Base-by-base conservation (phyloP, 2,329 filamentous ascomycete species). In the Phaeosphaeriaceae sp. region DNA sequence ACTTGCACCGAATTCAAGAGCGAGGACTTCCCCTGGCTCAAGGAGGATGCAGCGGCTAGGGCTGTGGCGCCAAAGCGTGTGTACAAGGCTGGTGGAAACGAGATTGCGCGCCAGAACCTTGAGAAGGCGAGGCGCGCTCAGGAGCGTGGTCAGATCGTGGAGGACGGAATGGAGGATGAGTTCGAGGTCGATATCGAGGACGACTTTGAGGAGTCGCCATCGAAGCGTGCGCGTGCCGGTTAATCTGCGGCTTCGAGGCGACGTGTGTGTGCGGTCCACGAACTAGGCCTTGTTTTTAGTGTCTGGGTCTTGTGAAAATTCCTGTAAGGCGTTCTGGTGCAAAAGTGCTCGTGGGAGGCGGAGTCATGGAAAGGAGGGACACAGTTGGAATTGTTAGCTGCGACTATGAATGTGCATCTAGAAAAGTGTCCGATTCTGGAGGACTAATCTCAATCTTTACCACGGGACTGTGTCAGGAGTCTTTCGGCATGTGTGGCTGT, bases 1-100 rank as follows among this genome's bases (percentile, higher is more conserved):
- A 83, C 82, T 1, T 83, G 81, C 63, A 73, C 71, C 13, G 70
- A 75, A 11, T 72, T 85, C 45, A 66, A 72, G n/a, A 67, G 69
- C 19, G 62, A 65, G 56, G 75, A 83, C 67, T 69, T 81, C 65
- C 80, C 79, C 0, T 83, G 81, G 78, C 56, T 72, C 11, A 59
- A 52, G 19, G 59, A 56, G 11, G 60, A 58, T n/a, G 55, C 48
- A 24, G 41, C 49, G 11, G 36, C 54, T 17, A 48, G 24, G 10
- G 45, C 54, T 13, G 41, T 51, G 40, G 50, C 61, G 9, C 45
- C 40, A 0, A 73, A 69, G 64, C 51, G 61, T 9, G 63, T 59
- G 25, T 69, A 62, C 40, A 63, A 69, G 20, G 62, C 61, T 2
- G 68, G 71, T 3, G 70, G 72, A 1, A 75, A 73, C 36, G 69